These are phyloP conservation scores for Tricholoma saponaceum DNA, from an alignment of 768 basidiomycete genomes.

Conservation along the genomic window DNA sequence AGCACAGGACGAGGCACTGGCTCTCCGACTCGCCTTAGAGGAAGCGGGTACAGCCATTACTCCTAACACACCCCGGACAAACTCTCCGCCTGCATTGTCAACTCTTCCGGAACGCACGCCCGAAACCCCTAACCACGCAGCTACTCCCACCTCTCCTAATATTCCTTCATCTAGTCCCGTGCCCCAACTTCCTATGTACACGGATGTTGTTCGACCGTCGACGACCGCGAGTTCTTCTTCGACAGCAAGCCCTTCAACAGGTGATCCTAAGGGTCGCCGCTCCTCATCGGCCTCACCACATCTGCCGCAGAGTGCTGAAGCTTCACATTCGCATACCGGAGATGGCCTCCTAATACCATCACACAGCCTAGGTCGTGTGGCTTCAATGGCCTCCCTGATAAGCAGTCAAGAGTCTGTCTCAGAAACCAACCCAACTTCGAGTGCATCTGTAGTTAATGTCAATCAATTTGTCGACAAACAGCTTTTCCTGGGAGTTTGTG, in stretches of 20 bases:
- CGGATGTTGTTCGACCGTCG: background rate
- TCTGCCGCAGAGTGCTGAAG: background rate
- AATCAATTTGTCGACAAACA: conserved; percentile 57
- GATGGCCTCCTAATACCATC: background rate
- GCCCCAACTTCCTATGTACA: background rate
- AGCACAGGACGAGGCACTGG: conserved; percentile 1
- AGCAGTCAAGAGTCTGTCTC: background rate
- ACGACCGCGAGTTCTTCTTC: background rate
- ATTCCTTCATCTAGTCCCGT: background rate
- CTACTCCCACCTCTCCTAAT: background rate
- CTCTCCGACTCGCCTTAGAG: background rate
- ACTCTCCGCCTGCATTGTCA: background rate
- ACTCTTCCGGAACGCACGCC: background rate
- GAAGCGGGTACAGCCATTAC: background rate
- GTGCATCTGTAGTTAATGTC: conserved; percentile 24
- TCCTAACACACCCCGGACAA: background rate
- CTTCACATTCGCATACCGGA: background rate
- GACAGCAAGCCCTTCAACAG: background rate
- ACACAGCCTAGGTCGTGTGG: conserved; percentile 2
- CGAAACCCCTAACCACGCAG: background rate
- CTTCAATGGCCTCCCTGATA: conserved; percentile 5
- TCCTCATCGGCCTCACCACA: background rate
- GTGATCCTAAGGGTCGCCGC: background rate
- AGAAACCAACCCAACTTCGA: background rate
- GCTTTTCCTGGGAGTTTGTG: conserved; percentile 59